A percentile compares a stretch with the other conserved stretches of the same genome.
Evolutionary conservation across 768 basidiomycete genomes (phyloP).

Genomic region (Saitozyma podzolica): DNA sequence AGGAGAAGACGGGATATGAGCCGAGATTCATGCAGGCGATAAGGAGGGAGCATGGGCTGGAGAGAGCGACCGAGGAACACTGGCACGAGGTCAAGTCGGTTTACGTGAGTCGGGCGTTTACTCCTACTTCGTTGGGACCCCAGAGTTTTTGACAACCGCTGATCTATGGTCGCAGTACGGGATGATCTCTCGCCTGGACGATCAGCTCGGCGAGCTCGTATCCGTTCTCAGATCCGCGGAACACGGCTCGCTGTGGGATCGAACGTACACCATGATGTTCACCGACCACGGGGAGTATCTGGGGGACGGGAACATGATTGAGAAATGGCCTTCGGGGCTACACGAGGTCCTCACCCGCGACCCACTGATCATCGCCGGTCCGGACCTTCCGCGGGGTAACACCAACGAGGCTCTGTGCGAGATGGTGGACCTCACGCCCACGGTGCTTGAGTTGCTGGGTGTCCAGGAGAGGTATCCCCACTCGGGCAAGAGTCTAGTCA

Average conservation of each 20-base stretch:
- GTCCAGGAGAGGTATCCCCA: slow-evolving; percentile 7
- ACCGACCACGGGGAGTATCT: slow-evolving; percentile 14
- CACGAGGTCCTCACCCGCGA: slow-evolving; percentile 6
- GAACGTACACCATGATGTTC: slow-evolving; percentile 14
- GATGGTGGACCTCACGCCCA: slow-evolving; percentile 11
- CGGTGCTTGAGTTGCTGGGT: slow-evolving; percentile 8
- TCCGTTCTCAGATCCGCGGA: background rate
- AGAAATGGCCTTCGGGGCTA: slow-evolving; percentile 13
- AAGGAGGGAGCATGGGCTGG: slow-evolving; percentile 5
- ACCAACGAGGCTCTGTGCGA: background rate
- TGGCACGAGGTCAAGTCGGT: slow-evolving; percentile 8
- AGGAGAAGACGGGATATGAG: slow-evolving; percentile 7
- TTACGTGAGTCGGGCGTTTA: background rate
- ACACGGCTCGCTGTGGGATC: background rate
- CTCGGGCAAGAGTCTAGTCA: slow-evolving; percentile 4
- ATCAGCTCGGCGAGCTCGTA: slow-evolving; percentile 1
- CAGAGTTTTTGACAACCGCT: no score
- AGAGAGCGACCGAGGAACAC: slow-evolving; percentile 11
- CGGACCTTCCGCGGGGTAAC: slow-evolving; percentile 5
- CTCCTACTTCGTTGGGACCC: background rate
- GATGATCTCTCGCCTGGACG: slow-evolving; percentile 8
- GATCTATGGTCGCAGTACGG: slow-evolving; percentile 1
- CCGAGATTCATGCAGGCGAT: slow-evolving; percentile 2
- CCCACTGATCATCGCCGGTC: slow-evolving; percentile 12
- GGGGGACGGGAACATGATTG: slow-evolving; percentile 9